A percentile compares a stretch with the other conserved stretches of the same genome.
Evolutionary conservation across 306 rosid species (phyloP).

Genomic region (Cicer arietinum): DNA sequence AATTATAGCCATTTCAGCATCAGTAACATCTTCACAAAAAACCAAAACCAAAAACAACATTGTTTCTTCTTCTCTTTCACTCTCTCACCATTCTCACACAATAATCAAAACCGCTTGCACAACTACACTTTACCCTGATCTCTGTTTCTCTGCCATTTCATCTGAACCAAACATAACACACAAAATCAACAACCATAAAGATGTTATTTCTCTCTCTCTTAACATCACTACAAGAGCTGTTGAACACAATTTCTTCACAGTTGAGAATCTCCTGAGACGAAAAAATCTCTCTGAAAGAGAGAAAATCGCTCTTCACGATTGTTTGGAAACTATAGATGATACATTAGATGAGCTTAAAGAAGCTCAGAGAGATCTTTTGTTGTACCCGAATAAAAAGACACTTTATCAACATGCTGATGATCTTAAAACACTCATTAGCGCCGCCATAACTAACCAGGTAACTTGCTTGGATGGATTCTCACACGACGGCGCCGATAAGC

Average conservation of each 20-base stretch:
- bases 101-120: slow-evolving; percentile 64
- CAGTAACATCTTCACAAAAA: slow-evolving; percentile 20
- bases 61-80: slow-evolving; percentile 29
- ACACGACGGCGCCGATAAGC: slow-evolving; percentile 57
- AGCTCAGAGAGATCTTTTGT: slow-evolving; percentile 49
- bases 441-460: slow-evolving; percentile 76
- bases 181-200: slow-evolving; percentile 51
- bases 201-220: slow-evolving; percentile 57
- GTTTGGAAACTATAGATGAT: slow-evolving; percentile 67
- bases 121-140: slow-evolving; percentile 68
- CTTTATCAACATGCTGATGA: slow-evolving; percentile 69
- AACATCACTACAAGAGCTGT: slow-evolving; percentile 60
- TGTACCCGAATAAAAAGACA: slow-evolving; percentile 58
- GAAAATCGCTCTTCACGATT: slow-evolving; percentile 70
- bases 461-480: slow-evolving; percentile 93
- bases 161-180: slow-evolving; percentile 41
- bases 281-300: slow-evolving; percentile 56
- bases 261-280: slow-evolving; percentile 45
- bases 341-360: slow-evolving; percentile 67
- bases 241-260: slow-evolving; percentile 50
- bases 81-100: slow-evolving; percentile 58
- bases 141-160: slow-evolving; percentile 70
- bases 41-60: slow-evolving; percentile 6
- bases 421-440: slow-evolving; percentile 69
- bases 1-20: slow-evolving; percentile 53